Conservation (phyloP, 306 rosid species). For the Lithocarpus polystachyus region DNA sequence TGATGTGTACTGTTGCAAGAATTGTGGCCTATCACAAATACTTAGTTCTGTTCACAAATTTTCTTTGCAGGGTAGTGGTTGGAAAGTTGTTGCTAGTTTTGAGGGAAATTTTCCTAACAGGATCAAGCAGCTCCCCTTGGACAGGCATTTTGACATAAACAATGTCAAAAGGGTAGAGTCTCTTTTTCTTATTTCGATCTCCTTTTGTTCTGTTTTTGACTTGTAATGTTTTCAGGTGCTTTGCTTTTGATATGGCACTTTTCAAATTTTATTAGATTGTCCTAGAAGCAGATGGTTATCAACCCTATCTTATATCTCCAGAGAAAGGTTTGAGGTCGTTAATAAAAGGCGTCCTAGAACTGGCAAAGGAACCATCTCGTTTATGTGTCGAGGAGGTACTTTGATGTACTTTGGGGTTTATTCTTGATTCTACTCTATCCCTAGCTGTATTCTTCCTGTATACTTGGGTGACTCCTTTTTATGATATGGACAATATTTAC, state of each 20-base stretch:
- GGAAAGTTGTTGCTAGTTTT: slow-evolving; percentile 98
- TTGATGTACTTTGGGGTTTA: neutral
- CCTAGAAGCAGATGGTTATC: slow-evolving; percentile 99
- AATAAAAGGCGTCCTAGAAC: slow-evolving; percentile 95
- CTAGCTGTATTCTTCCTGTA: too few species aligned
- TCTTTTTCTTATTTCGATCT: neutral
- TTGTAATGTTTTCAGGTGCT: neutral
- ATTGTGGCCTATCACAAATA: neutral
- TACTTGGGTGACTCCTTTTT: too few species aligned
- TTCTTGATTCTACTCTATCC: neutral
- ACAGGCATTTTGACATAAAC: slow-evolving; percentile 92
- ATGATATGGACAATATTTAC: too few species aligned
- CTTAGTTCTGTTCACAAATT: neutral
- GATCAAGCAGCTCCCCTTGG: slow-evolving; percentile 90
- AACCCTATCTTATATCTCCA: slow-evolving; percentile 97
- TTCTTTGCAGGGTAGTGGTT: slow-evolving; percentile 85
- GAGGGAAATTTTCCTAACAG: slow-evolving; percentile 95
- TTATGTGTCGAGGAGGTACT: slow-evolving; percentile 97
- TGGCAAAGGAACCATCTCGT: slow-evolving; percentile 94
- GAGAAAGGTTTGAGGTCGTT: slow-evolving; percentile 96
- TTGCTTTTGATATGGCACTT: slow-evolving; percentile 9
- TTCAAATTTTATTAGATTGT: slow-evolving; percentile 59
- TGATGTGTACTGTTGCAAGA: too few species aligned
- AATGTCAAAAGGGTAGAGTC: slow-evolving; percentile 88
- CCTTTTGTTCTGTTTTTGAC: neutral